phyloP scores from a whole-genome alignment of 495 filamentous ascomycete genomes.

The Clohesyomyces aquaticus region DNA sequence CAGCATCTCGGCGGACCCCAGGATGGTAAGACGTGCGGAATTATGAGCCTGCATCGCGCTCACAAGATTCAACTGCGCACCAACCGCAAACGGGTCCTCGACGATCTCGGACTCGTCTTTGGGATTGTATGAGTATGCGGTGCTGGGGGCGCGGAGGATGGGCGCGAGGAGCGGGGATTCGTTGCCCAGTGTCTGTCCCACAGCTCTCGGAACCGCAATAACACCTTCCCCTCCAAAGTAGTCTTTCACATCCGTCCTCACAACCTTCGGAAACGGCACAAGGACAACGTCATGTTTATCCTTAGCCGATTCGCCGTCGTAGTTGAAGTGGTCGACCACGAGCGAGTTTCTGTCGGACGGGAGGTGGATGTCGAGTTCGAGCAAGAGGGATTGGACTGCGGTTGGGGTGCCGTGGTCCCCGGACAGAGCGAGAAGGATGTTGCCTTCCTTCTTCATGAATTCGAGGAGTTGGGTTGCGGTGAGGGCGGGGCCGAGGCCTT shows the following conservation, averaged over 20 bases:
- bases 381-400: constrained; percentile 78
- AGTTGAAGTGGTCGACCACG: constrained; percentile 94
- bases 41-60: constrained; percentile 88
- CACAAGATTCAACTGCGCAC: constrained; percentile 78
- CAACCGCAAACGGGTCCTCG: constrained; percentile 82
- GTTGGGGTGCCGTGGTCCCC: constrained; percentile 72
- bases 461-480: constrained; percentile 85
- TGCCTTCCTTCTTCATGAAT: constrained; percentile 88
- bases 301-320: constrained; percentile 72
- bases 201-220: constrained; percentile 78
- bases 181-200: constrained; percentile 80
- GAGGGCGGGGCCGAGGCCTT: constrained; percentile 86
- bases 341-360: constrained; percentile 80
- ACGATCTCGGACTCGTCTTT: constrained; percentile 77
- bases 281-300: constrained; percentile 91
- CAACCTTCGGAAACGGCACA: constrained; percentile 62
- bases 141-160: constrained; percentile 76
- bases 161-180: constrained; percentile 74
- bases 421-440: constrained; percentile 87
- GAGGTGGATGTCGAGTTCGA: constrained; percentile 89
- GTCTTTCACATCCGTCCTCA: constrained; percentile 72
- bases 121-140: constrained; percentile 91
- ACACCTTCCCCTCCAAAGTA: constrained; percentile 73
- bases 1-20: constrained; percentile 84
- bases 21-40: constrained; percentile 84